Conservation (phyloP, 176 grass and related monocot species). For the Oryza glumipatula region DNA sequence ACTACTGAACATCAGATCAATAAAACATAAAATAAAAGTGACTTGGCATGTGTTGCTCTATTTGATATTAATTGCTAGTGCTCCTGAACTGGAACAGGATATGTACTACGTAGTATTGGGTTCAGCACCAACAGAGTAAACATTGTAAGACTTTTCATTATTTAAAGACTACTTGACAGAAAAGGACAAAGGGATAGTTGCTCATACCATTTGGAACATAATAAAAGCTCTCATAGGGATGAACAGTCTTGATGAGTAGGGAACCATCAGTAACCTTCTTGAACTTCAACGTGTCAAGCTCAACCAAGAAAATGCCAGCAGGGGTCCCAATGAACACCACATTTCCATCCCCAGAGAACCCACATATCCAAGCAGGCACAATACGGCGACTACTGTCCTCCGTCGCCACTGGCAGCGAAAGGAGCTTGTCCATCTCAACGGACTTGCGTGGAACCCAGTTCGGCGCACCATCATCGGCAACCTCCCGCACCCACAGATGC, state of each 20-base stretch:
- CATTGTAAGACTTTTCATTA: neutral
- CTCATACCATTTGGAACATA: slow-evolving; percentile 13
- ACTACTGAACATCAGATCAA: neutral
- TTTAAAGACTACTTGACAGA: neutral
- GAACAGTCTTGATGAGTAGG: slow-evolving; percentile 16
- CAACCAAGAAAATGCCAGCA: slow-evolving; percentile 8
- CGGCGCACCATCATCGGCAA: no score
- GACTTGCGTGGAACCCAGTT: no score
- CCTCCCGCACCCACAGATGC: no score
- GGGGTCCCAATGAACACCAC: slow-evolving; percentile 3
- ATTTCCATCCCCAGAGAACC: slow-evolving; percentile 10
- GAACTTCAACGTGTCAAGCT: neutral
- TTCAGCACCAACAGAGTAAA: neutral
- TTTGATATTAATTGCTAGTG: neutral
- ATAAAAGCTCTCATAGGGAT: slow-evolving; percentile 20
- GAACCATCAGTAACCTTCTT: neutral
- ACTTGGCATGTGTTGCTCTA: neutral
- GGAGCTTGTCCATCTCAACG: neutral
- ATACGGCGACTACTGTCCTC: neutral
- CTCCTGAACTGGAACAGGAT: no score
- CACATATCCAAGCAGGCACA: slow-evolving; percentile 19
- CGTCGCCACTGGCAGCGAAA: neutral
- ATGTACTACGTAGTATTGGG: no score
- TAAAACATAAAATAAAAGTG: neutral
- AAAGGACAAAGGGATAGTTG: neutral